Evolutionary conservation across 108 stramenopile species (phyloP), one percentile per base, ranked within the genome.

Genomic region (Fistulifera pelliculosa): DNA sequence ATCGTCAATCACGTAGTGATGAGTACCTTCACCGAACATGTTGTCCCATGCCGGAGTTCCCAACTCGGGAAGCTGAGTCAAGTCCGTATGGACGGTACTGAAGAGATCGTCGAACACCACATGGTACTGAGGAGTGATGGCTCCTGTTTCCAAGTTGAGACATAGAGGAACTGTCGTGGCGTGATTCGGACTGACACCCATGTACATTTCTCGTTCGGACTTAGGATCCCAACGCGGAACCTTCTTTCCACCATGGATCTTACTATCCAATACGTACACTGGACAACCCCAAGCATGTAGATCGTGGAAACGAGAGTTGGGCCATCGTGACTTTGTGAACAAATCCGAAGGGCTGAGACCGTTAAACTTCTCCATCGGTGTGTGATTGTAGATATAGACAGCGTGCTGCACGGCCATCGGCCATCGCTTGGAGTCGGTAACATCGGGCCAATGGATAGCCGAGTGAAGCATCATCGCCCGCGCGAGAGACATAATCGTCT

Each of bases 401-500:
- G 79, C 68, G 54, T 81, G 56, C 2, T 70, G 26, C 12, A 75
- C 17, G 16, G 70, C 78, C 25, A 66, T 53, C 1, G 78, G 71
- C 74, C 78, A 79, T 0, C 69, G 49, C 10, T 62, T n/a, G 16
- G 56, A 25, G 22, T 43, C 25, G 0, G 27, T 41, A 18, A 49
- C 25, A 0, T 70, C 47, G 26, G 78, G 70, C 74, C 74, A 75
- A 31, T 70, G 65, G n/a, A 71, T 40, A 1, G 18, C n/a, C 15
- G 51, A 27, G 51, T 79, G 78, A 17, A 74, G 18, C 67, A 79
- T 54, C 51, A 71, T 68, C 3, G 73, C 48, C 0, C 54, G 43
- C 5, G 71, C 74, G 59, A 61, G 61, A 7, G 42, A 57, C 38
- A 56, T 68, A 0, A 71, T 56, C 0, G 67, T 69, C 42, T 61